Base-by-base conservation (phyloP, 208 protist species). In the Trypanosoma mega region DNA sequence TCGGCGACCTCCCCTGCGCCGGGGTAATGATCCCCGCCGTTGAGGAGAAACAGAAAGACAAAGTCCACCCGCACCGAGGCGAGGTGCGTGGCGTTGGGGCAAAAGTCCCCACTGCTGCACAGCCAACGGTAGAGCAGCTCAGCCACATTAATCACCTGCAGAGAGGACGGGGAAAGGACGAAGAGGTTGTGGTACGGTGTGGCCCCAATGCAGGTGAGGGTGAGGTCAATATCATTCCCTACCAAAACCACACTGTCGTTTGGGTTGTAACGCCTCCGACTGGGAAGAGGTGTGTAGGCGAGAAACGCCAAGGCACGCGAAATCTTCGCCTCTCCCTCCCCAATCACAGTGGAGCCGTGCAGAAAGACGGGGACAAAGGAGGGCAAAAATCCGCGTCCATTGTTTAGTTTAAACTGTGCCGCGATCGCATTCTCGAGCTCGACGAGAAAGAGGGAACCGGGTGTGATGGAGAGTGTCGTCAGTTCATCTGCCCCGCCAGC, bases 211-310 rank as follows among this genome's bases (percentile, higher is more conserved):
- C 87, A 91, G 1, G 87, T 92, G 24, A 94, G 43, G 24, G 88
- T 82, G 18, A 94, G 74, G 67, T 94, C 87, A 54, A 94, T 94
- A 68, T 94, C 87, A 50, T 94, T 90, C 57, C 87, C 87, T 23
- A 94, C 58, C 21, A 94, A 72, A 33, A 74, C 70, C 12, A 94
- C 71, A 0, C 72, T 76, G 49, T 94, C 82, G 57, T 91, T 82
- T 6, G 82, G 74, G 68, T 80, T 66, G 58, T 86, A 91, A 14
- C 41, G 36, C 0, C 46, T 37, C n/a, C 58, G n/a, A 6, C 41
- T 48, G 26, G 55, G 9, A 14, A 50, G 44, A 7, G 69, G 33
- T 57, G 68, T 65, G n/a, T 44, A 51, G n/a, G 84, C 79, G 4
- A 92, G 46, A 52, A 80, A 89, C 16, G 79, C 75, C 44, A 94